Evolutionary conservation across 2,329 filamentous ascomycete species (phyloP).

Genomic region (Chaetomiaceae sp.): DNA sequence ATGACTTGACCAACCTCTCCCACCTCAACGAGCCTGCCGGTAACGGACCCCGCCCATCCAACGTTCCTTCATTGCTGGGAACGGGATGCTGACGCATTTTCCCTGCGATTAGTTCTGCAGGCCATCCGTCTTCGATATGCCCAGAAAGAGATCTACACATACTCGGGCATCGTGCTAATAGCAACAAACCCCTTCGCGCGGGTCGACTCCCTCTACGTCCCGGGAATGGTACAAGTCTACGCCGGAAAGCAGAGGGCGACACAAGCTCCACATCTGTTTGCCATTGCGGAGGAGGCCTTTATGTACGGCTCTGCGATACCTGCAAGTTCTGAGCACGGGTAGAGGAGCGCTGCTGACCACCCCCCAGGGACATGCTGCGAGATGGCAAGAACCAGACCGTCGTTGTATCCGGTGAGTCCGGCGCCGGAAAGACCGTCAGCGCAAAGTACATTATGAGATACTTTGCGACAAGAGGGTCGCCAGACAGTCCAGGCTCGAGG

Average conservation of each 20-base stretch:
- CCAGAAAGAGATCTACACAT: conserved; percentile 99
- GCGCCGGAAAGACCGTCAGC: conserved; percentile 97
- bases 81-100: conserved; percentile 20
- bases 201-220: conserved; percentile 96
- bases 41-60: conserved; percentile 38
- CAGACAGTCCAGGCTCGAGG: conserved; percentile 75
- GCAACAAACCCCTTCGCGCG: conserved; percentile 96
- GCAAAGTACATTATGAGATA: conserved; percentile 99
- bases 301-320: conserved; percentile 50
- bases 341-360: conserved; percentile 31
- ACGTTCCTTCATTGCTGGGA: neutral
- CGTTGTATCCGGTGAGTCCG: conserved; percentile 97
- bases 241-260: conserved; percentile 94
- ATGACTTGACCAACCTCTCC: conserved; percentile 94
- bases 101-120: conserved; percentile 66
- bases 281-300: conserved; percentile 97
- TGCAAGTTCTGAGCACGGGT: neutral
- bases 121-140: conserved; percentile 94
- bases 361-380: conserved; percentile 81
- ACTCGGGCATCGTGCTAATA: conserved; percentile 97
- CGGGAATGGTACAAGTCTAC: conserved; percentile 99
- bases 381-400: conserved; percentile 96
- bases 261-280: conserved; percentile 95
- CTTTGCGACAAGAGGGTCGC: conserved; percentile 93
- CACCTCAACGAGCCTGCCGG: conserved; percentile 97